Base-by-base conservation (phyloP, 1,284 basidiomycete species). In the Tausonia pullulans region DNA sequence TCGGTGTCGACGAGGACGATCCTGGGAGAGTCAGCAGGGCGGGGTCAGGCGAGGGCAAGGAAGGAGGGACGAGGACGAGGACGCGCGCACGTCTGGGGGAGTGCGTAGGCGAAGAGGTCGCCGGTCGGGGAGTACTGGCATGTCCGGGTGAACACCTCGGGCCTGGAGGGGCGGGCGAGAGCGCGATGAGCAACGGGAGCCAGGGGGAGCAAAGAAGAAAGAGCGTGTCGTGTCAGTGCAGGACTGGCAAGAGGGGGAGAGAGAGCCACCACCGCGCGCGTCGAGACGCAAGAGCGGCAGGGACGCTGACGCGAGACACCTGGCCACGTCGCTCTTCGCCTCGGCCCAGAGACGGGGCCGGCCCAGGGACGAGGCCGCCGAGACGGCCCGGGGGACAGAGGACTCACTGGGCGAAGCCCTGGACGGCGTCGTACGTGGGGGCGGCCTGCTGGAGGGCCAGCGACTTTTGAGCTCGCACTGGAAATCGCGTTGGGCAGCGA, bases 71-170 rank as follows among this genome's bases (percentile, higher is more conserved):
- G 80, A 79, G 65, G 80, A 81, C 14, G 16, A 7, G 4, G 55
- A 44, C 43, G 55, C 27, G 27, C 27, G 27, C 27, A 27, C 27
- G 27, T 27, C 27, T 27, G 27, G 45, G 88, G 84, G 70, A 91
- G 80, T 62, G 87, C 86, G 76, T 90, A 90, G 55, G 91, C 92
- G 72, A 88, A 88, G 69, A 90, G 81, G 73, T 87, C 82, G 70
- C 95, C 95, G 74, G 97, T 88, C 62, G 82, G 81, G 72, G 90
- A 94, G 78, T 97, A 97, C 71, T 83, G 82, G 75, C 86, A 88
- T 64, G 84, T 86, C 70, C 88, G 83, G 56, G 87, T 86, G 67
- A 83, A 79, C 50, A 80, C 81, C 68, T 88, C 84, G 67, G 87
- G 87, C 60, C 71, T 74, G 66, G 40, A 45, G 27, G 44, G 14